Evolutionary conservation across 495 filamentous ascomycete species (phyloP).

Genomic region (Daldinia childiae): DNA sequence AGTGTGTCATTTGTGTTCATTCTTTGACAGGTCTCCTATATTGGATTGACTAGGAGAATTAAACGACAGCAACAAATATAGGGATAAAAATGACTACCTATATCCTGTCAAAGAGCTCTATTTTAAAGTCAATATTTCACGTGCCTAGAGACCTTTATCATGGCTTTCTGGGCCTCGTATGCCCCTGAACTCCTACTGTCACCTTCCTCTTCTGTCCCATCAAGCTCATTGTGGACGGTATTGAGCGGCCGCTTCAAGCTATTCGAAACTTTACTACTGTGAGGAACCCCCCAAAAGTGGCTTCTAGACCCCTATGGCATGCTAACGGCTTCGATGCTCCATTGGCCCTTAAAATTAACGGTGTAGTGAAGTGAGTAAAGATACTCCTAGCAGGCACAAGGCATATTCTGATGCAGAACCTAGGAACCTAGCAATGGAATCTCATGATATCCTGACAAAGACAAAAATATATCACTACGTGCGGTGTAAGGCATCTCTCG

Average conservation of each 20-base stretch:
- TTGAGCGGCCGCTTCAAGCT: too few relatives aligned
- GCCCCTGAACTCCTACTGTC: neutral
- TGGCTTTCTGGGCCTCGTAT: neutral
- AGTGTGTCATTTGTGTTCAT: neutral
- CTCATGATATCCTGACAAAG: neutral
- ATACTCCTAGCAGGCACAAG: too few relatives aligned
- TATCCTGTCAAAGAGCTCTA: neutral
- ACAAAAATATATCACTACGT: neutral
- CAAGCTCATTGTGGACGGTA: too few relatives aligned
- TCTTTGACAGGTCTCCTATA: neutral
- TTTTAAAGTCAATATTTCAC: neutral
- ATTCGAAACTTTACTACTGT: too few relatives aligned
- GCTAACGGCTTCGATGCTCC: too few relatives aligned
- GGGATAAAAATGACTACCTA: neutral
- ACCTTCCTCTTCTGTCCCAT: too few relatives aligned
- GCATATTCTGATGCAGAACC: too few relatives aligned
- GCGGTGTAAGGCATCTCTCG: constrained; percentile 1
- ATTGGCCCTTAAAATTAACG: too few relatives aligned
- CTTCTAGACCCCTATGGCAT: too few relatives aligned
- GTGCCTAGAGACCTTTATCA: constrained; percentile 6
- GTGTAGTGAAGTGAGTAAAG: too few relatives aligned
- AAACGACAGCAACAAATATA: neutral
- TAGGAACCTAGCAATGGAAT: too few relatives aligned
- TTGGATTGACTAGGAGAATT: neutral
- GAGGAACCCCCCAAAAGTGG: too few relatives aligned